Base-by-base conservation (phyloP, 305 asterid species). In the Rubia peregrina region DNA sequence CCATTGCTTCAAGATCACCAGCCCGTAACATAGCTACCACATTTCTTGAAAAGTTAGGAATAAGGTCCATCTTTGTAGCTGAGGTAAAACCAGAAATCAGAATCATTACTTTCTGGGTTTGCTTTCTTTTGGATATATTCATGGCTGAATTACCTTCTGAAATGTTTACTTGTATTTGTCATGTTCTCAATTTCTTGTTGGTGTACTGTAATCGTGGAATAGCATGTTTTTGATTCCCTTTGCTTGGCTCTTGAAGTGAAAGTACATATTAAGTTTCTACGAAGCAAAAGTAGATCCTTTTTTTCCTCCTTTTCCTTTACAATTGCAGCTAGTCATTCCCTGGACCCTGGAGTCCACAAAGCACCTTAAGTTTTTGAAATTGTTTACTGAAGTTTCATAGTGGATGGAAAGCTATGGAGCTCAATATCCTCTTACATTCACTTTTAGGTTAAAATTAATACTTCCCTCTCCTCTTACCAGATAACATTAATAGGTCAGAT, bases 1-100 rank as follows among this genome's bases (percentile, higher is more conserved):
- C 95, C 71, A 86, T 90, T 68, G 96, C 97, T 75, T 90, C 97
- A 21, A 84, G 97, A 81, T 87, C 96, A 17, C 90, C 92, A 38
- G 84, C 96, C 81, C 90, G 88, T 17, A 92, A 87, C 65, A 79
- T 82, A 73, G 97, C 97, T 0, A 81, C 79, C 42, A 63, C 90
- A 1, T 89, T 90, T 80, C 84, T 89, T 66, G 82, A 87, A 1
- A 87, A 80, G 74, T 68, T 90, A 76, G 88, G 85, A 67, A 78
- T 89, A 17, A 83, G 86, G 78, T 83, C 96, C 38, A 77, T 81
- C 88, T 81, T 87, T 76, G 89, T 82, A 43, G 90, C 95, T 53
- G 89, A 83, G 94, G 97, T 90, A 77, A 76, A 30, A 22, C 9
- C 16, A 6, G 11, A 53, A 48, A 38, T 9, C 14, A 17, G 51